Evolutionary conservation across 345 rosid species (phyloP).

Genomic region (Euphorbia pulcherrima): DNA sequence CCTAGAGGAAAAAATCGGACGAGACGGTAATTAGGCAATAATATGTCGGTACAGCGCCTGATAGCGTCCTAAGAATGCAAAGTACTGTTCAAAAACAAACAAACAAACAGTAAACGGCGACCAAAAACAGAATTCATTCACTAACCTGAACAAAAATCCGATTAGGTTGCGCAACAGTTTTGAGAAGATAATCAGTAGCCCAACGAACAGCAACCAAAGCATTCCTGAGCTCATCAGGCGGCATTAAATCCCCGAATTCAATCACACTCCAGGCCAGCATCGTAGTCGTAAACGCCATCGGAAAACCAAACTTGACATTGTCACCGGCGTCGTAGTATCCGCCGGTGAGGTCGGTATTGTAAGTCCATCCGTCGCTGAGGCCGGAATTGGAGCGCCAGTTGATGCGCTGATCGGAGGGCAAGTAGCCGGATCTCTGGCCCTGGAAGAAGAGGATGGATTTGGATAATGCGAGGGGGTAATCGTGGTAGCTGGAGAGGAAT

Average conservation of each 20-base stretch:
- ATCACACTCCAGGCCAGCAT: slow-evolving; percentile 85
- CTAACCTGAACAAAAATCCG: slow-evolving; percentile 88
- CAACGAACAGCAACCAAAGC: slow-evolving; percentile 70
- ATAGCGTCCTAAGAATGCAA: no score
- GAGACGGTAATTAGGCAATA: no score
- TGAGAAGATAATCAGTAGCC: slow-evolving; percentile 75
- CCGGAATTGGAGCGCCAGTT: slow-evolving; percentile 74
- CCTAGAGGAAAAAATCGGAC: no score
- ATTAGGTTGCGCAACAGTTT: slow-evolving; percentile 83
- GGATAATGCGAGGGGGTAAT: slow-evolving; percentile 71
- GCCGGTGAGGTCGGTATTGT: slow-evolving; percentile 65
- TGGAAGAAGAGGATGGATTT: slow-evolving; percentile 93
- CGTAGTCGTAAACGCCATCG: slow-evolving; percentile 94
- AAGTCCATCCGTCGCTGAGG: slow-evolving; percentile 67
- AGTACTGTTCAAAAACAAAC: not conserved
- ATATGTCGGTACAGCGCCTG: no score
- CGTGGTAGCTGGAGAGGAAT: slow-evolving; percentile 36
- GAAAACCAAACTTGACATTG: slow-evolving; percentile 82
- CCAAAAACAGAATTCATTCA: not conserved
- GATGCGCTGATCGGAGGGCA: slow-evolving; percentile 67
- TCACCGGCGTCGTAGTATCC: slow-evolving; percentile 98
- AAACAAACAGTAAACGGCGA: not conserved
- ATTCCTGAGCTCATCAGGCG: slow-evolving; percentile 54
- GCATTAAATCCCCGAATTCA: slow-evolving; percentile 83
- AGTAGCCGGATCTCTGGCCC: slow-evolving; percentile 84